Evolutionary conservation across 805 yeast species (phyloP).

Genomic region (Komagataella pseudopastoris): DNA sequence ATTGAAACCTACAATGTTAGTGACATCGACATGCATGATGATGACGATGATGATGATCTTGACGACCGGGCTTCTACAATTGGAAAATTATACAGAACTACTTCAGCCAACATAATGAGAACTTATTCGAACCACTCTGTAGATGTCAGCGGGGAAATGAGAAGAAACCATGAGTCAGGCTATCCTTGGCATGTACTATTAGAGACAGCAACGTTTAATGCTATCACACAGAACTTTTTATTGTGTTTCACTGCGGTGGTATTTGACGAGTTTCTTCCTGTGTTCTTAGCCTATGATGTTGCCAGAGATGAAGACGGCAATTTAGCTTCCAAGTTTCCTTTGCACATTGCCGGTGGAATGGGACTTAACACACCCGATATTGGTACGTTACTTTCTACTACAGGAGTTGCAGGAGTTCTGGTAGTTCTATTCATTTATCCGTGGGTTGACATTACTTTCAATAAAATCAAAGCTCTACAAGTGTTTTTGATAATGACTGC

Average conservation of each 20-base stretch:
- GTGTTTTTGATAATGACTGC: constrained; percentile 27
- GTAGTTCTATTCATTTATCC: constrained; percentile 39
- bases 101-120: neutral
- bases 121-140: neutral
- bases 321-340: constrained; percentile 29
- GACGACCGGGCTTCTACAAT: neutral
- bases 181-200: constrained; percentile 8
- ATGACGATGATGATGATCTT: neutral
- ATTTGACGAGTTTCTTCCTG: constrained; percentile 41
- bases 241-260: constrained; percentile 34
- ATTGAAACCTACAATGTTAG: neutral
- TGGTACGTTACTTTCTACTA: constrained; percentile 34
- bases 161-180: constrained; percentile 1
- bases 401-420: constrained; percentile 40
- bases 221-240: constrained; percentile 20
- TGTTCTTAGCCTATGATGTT: constrained; percentile 25
- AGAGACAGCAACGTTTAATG: constrained; percentile 2
- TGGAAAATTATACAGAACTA: neutral
- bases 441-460: constrained; percentile 30
- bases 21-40: neutral
- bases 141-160: constrained; percentile 2
- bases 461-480: constrained; percentile 30
- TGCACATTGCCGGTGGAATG: constrained; percentile 36
- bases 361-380: constrained; percentile 31
- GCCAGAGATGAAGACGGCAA: neutral